Evolutionary conservation across 345 rosid species (phyloP), one percentile per base, ranked within the genome.

Genomic region (Rhodamnia argentea): DNA sequence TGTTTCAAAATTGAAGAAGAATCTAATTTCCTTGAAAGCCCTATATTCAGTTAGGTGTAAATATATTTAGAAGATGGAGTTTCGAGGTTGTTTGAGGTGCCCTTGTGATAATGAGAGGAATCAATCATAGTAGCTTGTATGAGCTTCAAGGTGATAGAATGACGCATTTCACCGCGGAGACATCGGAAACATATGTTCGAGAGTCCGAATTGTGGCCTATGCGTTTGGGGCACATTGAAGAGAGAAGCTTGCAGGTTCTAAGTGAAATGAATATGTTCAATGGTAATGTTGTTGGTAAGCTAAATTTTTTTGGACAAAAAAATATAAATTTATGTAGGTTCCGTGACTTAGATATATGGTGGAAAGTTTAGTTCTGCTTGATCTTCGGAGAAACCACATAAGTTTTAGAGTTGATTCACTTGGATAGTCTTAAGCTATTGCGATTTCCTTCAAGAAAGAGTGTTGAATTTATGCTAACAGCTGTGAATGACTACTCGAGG

Each of bases 341-440:
- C 3, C 11, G 3, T 4, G 3, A 58, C 29, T 26, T 24, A 2
- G 14, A 58, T 24, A 5, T 23, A 24, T 4, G 8, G 4, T 13
- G 14, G 13, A 58, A 58, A 58, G 27, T 58, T 13, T 11, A 10
- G 13, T 24, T 58, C 3, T 24, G 0, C 27, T 58, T 1, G 1
- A 58, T 9, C 26, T 24, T 10, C 7, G 14, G 3, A 58, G 62
- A 10, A 58, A 24, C 13, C 62, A 58, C 3, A 2, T 4, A 24
- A 10, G 11, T 58, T 58, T 1, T 4, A 58, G 6, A 58, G 15
- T 58, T 58, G 62, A 58, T 58, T 58, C 27, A 58, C 29, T 58
- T 5, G 7, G 13, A 24, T 58, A 2, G 62, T 10, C 15, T 1
- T 2, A 58, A 0, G 29, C 10, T 58, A 27, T 4, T 0, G 3